phyloP scores from a whole-genome alignment of 2,329 filamentous ascomycete species.

The Verticillium zaregamsianum region DNA sequence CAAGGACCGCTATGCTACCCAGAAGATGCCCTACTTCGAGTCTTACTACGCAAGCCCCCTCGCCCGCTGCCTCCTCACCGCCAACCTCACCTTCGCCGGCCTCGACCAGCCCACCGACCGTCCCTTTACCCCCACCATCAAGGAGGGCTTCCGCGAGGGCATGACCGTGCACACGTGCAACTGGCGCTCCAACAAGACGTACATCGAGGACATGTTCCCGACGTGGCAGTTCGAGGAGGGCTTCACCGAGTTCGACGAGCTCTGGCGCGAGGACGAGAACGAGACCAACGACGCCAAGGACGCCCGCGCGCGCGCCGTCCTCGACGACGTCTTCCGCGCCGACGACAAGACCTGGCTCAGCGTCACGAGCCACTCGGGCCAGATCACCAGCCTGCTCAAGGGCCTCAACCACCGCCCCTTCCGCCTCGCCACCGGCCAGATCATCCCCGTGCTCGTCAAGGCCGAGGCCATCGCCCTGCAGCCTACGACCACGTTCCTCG shows the following conservation, averaged over 20 bases:
- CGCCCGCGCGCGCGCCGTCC: conserved; percentile 39
- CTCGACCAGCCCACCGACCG: conserved; percentile 45
- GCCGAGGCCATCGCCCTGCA: conserved; percentile 38
- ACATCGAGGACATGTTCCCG: conserved; percentile 49
- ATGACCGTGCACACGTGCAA: conserved; percentile 68
- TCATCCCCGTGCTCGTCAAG: conserved; percentile 64
- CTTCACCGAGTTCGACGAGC: conserved; percentile 51
- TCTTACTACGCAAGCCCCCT: conserved; percentile 64
- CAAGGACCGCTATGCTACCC: conserved; percentile 42
- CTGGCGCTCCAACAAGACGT: conserved; percentile 49
- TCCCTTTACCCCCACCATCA: conserved; percentile 56
- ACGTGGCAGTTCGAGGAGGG: conserved; percentile 53
- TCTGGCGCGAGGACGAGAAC: conserved; percentile 37
- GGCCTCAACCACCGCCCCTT: conserved; percentile 61
- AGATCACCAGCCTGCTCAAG: conserved; percentile 46
- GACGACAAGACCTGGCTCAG: conserved; percentile 54
- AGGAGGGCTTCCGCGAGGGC: conserved; percentile 62
- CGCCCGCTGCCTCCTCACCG: conserved; percentile 58
- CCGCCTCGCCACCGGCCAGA: conserved; percentile 58
- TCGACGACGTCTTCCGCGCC: conserved; percentile 53
- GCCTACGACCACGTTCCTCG: conserved; percentile 24
- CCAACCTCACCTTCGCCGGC: conserved; percentile 54
- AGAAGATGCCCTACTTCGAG: conserved; percentile 57
- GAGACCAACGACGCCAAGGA: conserved; percentile 45
- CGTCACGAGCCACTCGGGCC: conserved; percentile 57